These are phyloP conservation scores for Zoysia matrella DNA, from an alignment of 202 grass and related monocot species.

Conservation along the genomic window DNA sequence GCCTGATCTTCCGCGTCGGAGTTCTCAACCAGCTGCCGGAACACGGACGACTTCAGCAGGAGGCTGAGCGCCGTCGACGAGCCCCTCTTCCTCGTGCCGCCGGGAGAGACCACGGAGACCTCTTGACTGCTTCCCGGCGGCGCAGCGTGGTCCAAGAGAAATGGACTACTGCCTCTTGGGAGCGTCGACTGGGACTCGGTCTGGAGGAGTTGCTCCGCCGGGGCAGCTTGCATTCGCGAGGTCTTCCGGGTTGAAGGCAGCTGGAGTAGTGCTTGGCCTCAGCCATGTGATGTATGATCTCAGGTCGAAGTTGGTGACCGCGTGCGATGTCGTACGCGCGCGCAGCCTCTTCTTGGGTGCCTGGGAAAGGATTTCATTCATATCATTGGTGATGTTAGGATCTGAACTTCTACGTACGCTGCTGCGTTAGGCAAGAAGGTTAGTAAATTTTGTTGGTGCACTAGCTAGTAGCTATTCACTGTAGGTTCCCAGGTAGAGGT, in stretches of 20 bases:
- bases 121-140: conserved; percentile 22
- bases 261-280: conserved; percentile 37
- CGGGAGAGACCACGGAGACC: neutral
- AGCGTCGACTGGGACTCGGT: conserved; percentile 27
- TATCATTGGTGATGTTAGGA: neutral
- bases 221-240: conserved; percentile 1
- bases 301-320: conserved; percentile 64
- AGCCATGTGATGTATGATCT: conserved; percentile 75
- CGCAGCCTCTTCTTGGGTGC: conserved; percentile 62
- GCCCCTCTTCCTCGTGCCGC: conserved; percentile 37
- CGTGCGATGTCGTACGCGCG: conserved; percentile 63
- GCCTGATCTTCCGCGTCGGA: conserved; percentile 30
- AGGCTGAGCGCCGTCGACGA: conserved; percentile 64
- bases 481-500: conserved; percentile 63
- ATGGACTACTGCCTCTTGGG: conserved; percentile 25
- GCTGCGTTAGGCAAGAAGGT: neutral
- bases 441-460: neutral
- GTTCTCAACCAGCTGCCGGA: conserved; percentile 69
- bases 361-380: neutral
- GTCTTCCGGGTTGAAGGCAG: conserved; percentile 16
- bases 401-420: neutral
- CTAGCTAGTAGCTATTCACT: neutral
- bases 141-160: conserved; percentile 17
- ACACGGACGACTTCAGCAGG: conserved; percentile 70
- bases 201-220: conserved; percentile 25